These are phyloP conservation scores for Escallonia herrerae DNA, from an alignment of 129 eudicot species.

Conservation along the genomic window DNA sequence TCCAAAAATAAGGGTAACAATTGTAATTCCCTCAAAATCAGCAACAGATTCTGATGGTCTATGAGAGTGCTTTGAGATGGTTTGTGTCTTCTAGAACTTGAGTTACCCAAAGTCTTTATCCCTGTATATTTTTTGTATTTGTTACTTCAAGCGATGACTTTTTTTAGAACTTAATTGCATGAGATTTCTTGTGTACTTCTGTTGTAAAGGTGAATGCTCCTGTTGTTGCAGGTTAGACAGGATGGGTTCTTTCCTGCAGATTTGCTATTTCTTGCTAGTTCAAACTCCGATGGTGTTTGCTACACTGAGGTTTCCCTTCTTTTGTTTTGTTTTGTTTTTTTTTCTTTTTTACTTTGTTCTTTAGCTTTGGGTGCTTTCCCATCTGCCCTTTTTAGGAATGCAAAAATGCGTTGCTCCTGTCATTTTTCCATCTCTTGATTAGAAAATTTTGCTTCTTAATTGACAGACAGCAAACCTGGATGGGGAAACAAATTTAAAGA, in stretches of 20 bases:
- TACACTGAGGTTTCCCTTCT: slow-evolving; percentile 66
- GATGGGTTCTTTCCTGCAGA: slow-evolving; percentile 96
- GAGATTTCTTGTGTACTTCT: background rate
- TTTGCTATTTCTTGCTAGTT: slow-evolving; percentile 83
- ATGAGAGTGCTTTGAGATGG: no score
- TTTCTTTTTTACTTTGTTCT: no score
- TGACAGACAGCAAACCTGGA: slow-evolving; percentile 94
- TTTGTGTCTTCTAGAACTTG: no score
- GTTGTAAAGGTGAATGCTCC: slow-evolving; percentile 14
- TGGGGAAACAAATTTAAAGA: slow-evolving; percentile 97
- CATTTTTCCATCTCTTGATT: background rate
- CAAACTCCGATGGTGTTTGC: slow-evolving; percentile 94
- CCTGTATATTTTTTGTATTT: no score
- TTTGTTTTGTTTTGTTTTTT: background rate
- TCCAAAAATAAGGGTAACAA: no score
- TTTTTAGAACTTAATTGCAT: no score
- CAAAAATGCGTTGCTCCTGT: background rate
- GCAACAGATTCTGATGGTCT: no score
- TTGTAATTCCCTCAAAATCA: no score
- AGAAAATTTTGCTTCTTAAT: background rate
- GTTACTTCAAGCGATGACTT: no score
- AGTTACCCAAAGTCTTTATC: no score
- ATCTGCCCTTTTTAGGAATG: no score
- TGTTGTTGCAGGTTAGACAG: slow-evolving; percentile 69
- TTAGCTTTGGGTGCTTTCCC: no score